Evolutionary conservation across 768 basidiomycete species (phyloP), one percentile per base, ranked within the genome.

Genomic region (Suillus brevipes): DNA sequence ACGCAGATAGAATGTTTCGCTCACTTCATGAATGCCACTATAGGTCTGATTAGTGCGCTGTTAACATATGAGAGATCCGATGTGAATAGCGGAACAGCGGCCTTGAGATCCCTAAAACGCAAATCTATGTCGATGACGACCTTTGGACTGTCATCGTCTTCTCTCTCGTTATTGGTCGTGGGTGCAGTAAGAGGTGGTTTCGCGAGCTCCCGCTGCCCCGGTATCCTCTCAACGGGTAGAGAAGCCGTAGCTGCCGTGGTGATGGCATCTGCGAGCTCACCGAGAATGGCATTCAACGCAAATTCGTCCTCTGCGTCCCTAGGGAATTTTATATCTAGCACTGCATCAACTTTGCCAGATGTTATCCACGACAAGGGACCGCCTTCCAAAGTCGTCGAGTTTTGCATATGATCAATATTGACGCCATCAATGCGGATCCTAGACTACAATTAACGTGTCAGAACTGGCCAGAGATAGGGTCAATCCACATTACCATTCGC

Each of bases 21-120:
- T 65, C 70, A 96, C 95, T 97, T 97, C 89, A 98, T 96, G 74
- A 99, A 99, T 1, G 95, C 97, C 18, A 99, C 97, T 67, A 99
- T 98, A 4, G 97, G 96, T 70, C 97, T 77, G 56, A 97, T 90
- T 31, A 99, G 80, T 25, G 97, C 97, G 72, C 89, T 92, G 71
- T 97, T 97, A 66, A 93, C 90, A 72, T 97, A 94, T 52, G 92
- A 92, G 64, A 99, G 75, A 72, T 97, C 93, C 53, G 83, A 84
- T 38, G 94, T 89, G 79, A 96, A 98, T 60, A 97, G 84, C 1
- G 97, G 97, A 14, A 99, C 93, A 28, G 88, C 91, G 47, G 97
- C 96, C 78, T 98, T 98, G 73, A 99, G 73, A 77, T 99, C 97
- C 58, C 95, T 84, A 78, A 99, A 98, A 65, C 97, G 80, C 68